Evolutionary conservation across 1,284 basidiomycete genomes (phyloP).

Genomic region (Cerioporus squamosus): DNA sequence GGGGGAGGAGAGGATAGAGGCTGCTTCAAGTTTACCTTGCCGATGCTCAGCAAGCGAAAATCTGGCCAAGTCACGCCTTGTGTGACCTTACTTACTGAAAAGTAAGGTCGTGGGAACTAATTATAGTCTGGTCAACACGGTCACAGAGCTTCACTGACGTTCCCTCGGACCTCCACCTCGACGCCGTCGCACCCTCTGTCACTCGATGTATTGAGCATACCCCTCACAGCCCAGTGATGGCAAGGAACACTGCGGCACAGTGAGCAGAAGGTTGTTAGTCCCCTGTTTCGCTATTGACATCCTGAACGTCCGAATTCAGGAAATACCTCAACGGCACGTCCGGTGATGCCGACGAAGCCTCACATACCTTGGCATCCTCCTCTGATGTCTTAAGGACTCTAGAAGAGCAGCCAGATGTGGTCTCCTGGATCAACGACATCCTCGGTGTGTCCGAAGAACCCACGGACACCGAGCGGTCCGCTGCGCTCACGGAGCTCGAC

Average conservation of each 20-base stretch:
- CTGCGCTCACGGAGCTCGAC: constrained; percentile 72
- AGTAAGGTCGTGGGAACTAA: no score
- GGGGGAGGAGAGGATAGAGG: not conserved
- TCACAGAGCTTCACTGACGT: no score
- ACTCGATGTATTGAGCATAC: not conserved
- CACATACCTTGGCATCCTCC: constrained; percentile 12
- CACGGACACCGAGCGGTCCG: constrained; percentile 27
- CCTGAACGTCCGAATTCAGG: constrained; percentile 17
- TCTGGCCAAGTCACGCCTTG: constrained; percentile 9
- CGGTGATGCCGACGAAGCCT: not conserved
- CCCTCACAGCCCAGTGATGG: constrained; percentile 1
- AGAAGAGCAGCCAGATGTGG: constrained; percentile 50
- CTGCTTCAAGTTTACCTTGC: not conserved
- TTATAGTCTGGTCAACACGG: no score
- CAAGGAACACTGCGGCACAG: constrained; percentile 11
- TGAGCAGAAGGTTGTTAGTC: constrained; percentile 21
- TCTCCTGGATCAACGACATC: constrained; percentile 69
- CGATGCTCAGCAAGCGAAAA: constrained; percentile 14
- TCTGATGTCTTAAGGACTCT: constrained; percentile 33
- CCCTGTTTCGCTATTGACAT: constrained; percentile 20
- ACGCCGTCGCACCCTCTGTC: not conserved
- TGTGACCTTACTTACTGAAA: not conserved
- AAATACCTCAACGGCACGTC: not conserved
- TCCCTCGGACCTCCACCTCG: no score
- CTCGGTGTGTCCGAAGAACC: constrained; percentile 38